These are phyloP conservation scores for Orobanche coerulescens DNA, from an alignment of 257 asterid genomes.

Conservation along the genomic window DNA sequence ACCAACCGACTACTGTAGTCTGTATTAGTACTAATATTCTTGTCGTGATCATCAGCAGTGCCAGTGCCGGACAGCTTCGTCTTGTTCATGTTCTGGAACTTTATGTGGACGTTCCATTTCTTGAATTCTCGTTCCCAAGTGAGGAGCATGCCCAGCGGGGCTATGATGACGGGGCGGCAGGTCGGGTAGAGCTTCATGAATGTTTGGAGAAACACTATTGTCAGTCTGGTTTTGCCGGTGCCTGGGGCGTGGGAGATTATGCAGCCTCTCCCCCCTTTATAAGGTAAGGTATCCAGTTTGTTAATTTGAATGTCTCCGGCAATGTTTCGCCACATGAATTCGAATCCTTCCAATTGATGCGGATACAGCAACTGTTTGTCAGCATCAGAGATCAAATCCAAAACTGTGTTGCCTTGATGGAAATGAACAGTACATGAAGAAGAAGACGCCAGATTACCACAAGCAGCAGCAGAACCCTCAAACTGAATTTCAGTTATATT, in stretches of 20 bases:
- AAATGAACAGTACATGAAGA: not conserved
- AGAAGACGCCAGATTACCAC: constrained; percentile 1
- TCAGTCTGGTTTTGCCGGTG: constrained; percentile 68
- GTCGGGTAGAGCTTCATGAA: constrained; percentile 46
- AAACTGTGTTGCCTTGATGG: constrained; percentile 32
- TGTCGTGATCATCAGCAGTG: not conserved
- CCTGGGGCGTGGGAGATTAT: constrained; percentile 90
- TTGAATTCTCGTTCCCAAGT: constrained; percentile 64
- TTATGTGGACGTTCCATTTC: constrained; percentile 41
- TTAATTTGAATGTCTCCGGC: constrained; percentile 50
- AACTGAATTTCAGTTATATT: constrained; percentile 17
- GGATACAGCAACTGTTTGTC: constrained; percentile 39
- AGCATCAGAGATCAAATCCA: constrained; percentile 41
- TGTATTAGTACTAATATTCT: too few relatives aligned
- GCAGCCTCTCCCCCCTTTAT: constrained; percentile 53
- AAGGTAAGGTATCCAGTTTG: constrained; percentile 25
- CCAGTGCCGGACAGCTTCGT: constrained; percentile 24
- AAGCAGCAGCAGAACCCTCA: not conserved
- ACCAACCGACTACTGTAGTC: constrained; percentile 22
- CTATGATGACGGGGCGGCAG: constrained; percentile 61
- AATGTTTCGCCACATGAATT: constrained; percentile 56
- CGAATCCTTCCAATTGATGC: constrained; percentile 63
- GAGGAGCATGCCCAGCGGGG: constrained; percentile 63
- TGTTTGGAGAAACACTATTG: constrained; percentile 55
- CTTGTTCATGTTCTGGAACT: constrained; percentile 59